phyloP scores from a whole-genome alignment of 805 yeast species.

The Candida stauntonica region DNA sequence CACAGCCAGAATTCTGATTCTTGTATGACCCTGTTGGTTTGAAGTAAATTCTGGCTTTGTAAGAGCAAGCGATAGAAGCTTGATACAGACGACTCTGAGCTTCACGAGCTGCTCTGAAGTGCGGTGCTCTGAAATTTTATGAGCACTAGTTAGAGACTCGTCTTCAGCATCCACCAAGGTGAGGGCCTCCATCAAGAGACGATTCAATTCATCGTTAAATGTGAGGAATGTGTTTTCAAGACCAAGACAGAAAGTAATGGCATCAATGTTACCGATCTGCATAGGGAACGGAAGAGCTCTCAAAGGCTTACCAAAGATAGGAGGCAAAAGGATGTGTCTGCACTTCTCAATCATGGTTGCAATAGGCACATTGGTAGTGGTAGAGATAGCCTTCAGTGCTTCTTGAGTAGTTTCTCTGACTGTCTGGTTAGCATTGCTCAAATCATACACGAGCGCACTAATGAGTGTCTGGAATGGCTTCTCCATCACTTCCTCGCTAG shows the following conservation, averaged over 20 bases:
- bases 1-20: slow-evolving; percentile 85
- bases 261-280: slow-evolving; percentile 98
- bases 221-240: slow-evolving; percentile 77
- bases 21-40: slow-evolving; percentile 68
- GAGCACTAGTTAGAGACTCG: slow-evolving; percentile 86
- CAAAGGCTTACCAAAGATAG: slow-evolving; percentile 94
- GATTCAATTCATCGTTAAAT: slow-evolving; percentile 82
- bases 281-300: slow-evolving; percentile 96
- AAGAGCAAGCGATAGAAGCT: slow-evolving; percentile 73
- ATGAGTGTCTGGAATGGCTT: slow-evolving; percentile 77
- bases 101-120: slow-evolving; percentile 87
- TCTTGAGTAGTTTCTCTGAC: slow-evolving; percentile 81
- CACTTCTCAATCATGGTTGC: slow-evolving; percentile 78
- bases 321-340: slow-evolving; percentile 76
- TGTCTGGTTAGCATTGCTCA: slow-evolving; percentile 79
- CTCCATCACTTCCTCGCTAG: slow-evolving; percentile 56
- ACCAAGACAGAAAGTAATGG: slow-evolving; percentile 85
- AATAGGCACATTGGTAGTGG: slow-evolving; percentile 63
- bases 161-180: slow-evolving; percentile 98
- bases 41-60: slow-evolving; percentile 79
- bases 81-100: slow-evolving; percentile 85
- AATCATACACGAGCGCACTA: slow-evolving; percentile 87
- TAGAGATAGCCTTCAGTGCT: slow-evolving; percentile 63
- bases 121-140: slow-evolving; percentile 77
- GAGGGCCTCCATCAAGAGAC: slow-evolving; percentile 83